phyloP scores from a whole-genome alignment of 1,284 basidiomycete species.

The Fomitopsis pinicola region DNA sequence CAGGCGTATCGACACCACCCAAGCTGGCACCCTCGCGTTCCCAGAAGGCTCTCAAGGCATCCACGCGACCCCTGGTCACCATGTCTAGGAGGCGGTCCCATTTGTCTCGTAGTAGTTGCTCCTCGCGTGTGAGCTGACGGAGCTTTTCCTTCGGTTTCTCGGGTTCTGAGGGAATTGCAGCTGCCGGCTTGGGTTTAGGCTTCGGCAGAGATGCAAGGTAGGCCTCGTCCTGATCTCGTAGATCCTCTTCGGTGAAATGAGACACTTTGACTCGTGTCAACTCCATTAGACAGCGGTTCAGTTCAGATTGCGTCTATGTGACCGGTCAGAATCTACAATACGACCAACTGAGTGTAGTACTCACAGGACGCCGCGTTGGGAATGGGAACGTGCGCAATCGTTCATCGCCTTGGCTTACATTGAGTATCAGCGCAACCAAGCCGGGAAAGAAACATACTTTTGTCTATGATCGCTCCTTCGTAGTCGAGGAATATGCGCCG shows the following conservation, averaged over 20 bases:
- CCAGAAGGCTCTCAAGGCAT: conserved; percentile 79
- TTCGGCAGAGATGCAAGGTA: conserved; percentile 85
- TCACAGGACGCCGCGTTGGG: conserved; percentile 86
- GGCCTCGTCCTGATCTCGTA: conserved; percentile 82
- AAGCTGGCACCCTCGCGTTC: conserved; percentile 65
- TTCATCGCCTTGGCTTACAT: conserved; percentile 47
- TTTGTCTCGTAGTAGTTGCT: conserved; percentile 72
- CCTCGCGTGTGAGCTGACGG: conserved; percentile 70
- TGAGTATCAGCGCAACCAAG: background rate
- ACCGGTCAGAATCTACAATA: conserved; percentile 6
- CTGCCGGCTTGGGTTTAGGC: conserved; percentile 47
- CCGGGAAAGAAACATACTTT: conserved; percentile 31
- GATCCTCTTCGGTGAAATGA: conserved; percentile 81
- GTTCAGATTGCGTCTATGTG: conserved; percentile 83
- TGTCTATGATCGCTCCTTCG: conserved; percentile 60
- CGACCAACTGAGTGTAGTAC: conserved; percentile 24
- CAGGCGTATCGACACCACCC: conserved; percentile 51
- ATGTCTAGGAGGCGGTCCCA: conserved; percentile 85
- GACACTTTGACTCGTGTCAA: conserved; percentile 84
- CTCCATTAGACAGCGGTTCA: conserved; percentile 84
- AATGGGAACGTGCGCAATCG: conserved; percentile 89
- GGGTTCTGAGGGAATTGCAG: conserved; percentile 17
- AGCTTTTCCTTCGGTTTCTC: conserved; percentile 40
- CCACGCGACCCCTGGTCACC: conserved; percentile 80
- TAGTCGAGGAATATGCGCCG: conserved; percentile 87